Percentiles rank a stretch among this genome's conserved stretches.
Evolutionary conservation across 345 rosid species (phyloP).

Genomic region (Salix purpurea): DNA sequence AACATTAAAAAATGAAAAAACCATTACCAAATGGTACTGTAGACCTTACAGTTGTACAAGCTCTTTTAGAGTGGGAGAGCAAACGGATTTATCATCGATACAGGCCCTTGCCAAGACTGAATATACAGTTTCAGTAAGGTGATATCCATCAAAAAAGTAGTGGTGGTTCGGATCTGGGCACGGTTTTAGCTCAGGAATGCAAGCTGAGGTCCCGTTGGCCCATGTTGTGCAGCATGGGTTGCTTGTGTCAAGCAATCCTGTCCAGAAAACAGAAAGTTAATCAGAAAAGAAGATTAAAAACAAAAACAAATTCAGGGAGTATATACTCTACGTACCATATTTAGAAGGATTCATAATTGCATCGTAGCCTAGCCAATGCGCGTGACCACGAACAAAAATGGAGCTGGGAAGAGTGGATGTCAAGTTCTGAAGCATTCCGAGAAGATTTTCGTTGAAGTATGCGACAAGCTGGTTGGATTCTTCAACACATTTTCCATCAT

Average conservation of each 20-base stretch:
- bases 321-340: slow-evolving; percentile 18
- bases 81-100: slow-evolving; percentile 24
- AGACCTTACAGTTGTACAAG: slow-evolving; percentile 18
- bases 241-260: slow-evolving; percentile 34
- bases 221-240: slow-evolving; percentile 45
- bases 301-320: too few relatives aligned
- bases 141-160: slow-evolving; percentile 49
- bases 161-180: slow-evolving; percentile 25
- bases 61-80: slow-evolving; percentile 36
- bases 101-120: slow-evolving; percentile 33
- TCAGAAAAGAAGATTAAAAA: neutral
- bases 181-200: slow-evolving; percentile 34
- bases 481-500: slow-evolving; percentile 29
- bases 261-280: neutral
- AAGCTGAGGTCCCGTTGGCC: slow-evolving; percentile 38
- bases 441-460: slow-evolving; percentile 29
- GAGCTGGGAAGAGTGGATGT: slow-evolving; percentile 27
- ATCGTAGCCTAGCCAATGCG: slow-evolving; percentile 27
- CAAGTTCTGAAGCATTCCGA: slow-evolving; percentile 21
- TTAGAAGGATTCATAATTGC: slow-evolving; percentile 32
- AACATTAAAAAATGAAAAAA: too few relatives aligned
- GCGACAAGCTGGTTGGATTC: slow-evolving; percentile 25
- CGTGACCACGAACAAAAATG: slow-evolving; percentile 24
- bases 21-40: too few relatives aligned
- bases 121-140: slow-evolving; percentile 28